Percentiles rank a stretch among this genome's conserved stretches.
These are phyloP conservation scores for Coriaria nepalensis DNA, from an alignment of 306 rosid species.

Conservation along the genomic window DNA sequence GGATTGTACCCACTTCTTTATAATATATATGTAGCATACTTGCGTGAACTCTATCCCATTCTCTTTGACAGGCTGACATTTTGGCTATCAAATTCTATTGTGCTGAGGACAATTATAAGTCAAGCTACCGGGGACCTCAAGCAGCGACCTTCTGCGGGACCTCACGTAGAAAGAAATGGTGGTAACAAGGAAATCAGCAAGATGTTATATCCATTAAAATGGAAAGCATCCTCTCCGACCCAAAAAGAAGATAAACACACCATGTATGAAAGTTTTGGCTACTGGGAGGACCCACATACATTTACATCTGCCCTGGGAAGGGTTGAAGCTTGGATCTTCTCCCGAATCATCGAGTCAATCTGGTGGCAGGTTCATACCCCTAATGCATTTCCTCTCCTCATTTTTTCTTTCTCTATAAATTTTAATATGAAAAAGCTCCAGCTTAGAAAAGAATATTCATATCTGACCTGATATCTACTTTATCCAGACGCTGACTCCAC, in stretches of 20 bases:
- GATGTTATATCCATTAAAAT: conserved; percentile 28
- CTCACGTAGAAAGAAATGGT: conserved; percentile 34
- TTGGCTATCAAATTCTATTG: conserved; percentile 77
- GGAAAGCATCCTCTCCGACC: conserved; percentile 52
- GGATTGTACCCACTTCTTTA: neutral
- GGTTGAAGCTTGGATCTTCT: conserved; percentile 88
- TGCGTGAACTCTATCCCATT: conserved; percentile 16
- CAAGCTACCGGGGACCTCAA: conserved; percentile 28
- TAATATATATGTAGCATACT: neutral
- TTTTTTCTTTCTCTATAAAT: conserved; percentile 2
- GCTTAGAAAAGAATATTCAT: conserved; percentile 6
- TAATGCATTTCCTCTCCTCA: conserved; percentile 1
- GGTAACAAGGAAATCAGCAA: conserved; percentile 33
- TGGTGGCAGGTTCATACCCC: conserved; percentile 85
- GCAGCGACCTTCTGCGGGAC: conserved; percentile 22
- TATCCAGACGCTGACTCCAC: conserved; percentile 78
- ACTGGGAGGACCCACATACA: conserved; percentile 51
- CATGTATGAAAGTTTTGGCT: conserved; percentile 28
- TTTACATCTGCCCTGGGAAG: conserved; percentile 63
- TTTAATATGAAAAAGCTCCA: neutral
- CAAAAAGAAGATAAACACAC: conserved; percentile 25
- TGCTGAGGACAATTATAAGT: conserved; percentile 66
- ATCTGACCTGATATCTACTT: conserved; percentile 16
- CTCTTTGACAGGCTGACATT: conserved; percentile 58
- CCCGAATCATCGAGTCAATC: conserved; percentile 81